Conservation (phyloP, 1,284 basidiomycete species). For the Austropuccinia psidii region DNA sequence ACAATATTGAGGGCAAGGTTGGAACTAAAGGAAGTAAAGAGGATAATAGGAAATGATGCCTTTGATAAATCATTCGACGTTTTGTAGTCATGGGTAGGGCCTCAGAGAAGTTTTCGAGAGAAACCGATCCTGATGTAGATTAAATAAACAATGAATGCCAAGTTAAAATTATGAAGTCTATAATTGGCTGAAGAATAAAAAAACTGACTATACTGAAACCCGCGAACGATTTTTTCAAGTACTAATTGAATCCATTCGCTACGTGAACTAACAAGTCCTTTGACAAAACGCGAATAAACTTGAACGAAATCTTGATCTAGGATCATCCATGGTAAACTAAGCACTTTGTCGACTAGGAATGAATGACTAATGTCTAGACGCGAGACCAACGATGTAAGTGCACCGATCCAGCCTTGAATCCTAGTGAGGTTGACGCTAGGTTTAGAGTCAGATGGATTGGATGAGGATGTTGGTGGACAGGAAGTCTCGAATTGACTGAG, state of each 20-base stretch:
- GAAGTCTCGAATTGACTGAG: slow-evolving; percentile 52
- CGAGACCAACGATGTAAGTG: slow-evolving; percentile 55
- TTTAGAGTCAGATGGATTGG: slow-evolving; percentile 18
- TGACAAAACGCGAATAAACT: slow-evolving; percentile 76
- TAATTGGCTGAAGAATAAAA: slow-evolving; percentile 37
- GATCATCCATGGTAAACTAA: slow-evolving; percentile 82
- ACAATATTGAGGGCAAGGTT: slow-evolving; percentile 73
- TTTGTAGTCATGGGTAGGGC: slow-evolving; percentile 53
- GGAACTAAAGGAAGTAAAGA: slow-evolving; percentile 82
- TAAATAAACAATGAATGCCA: not conserved
- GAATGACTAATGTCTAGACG: slow-evolving; percentile 70
- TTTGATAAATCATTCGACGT: slow-evolving; percentile 72
- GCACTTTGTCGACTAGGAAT: slow-evolving; percentile 76
- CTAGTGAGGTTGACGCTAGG: slow-evolving; percentile 39
- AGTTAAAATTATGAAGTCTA: slow-evolving; percentile 28
- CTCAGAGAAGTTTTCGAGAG: slow-evolving; percentile 22
- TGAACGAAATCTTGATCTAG: slow-evolving; percentile 74
- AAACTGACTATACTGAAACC: slow-evolving; percentile 75
- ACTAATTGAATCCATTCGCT: slow-evolving; percentile 84
- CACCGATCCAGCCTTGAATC: slow-evolving; percentile 50
- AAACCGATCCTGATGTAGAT: not conserved
- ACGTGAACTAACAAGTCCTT: slow-evolving; percentile 84
- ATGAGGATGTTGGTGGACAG: slow-evolving; percentile 39
- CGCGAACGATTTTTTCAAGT: slow-evolving; percentile 69
- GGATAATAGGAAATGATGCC: slow-evolving; percentile 73